Percentiles rank a stretch among this genome's conserved stretches.
These are phyloP conservation scores for Pugionium dolabratum DNA, from an alignment of 345 rosid genomes.

Conservation along the genomic window DNA sequence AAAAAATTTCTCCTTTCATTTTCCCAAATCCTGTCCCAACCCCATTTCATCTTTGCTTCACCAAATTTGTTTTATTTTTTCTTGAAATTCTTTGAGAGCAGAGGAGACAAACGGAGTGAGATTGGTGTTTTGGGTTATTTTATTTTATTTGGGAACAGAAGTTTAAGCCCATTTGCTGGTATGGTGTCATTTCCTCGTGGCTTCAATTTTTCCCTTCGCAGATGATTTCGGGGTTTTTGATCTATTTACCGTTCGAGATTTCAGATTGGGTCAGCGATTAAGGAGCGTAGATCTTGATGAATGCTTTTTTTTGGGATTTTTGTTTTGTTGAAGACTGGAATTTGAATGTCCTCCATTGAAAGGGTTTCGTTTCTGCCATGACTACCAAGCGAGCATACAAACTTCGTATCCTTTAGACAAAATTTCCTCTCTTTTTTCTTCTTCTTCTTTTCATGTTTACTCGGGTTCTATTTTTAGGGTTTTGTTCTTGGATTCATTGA, in stretches of 20 bases:
- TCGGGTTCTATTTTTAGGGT: conserved; percentile 12
- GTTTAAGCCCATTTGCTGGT: conserved; percentile 30
- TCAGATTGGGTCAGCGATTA: conserved; percentile 10
- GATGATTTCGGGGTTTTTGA: conserved; percentile 28
- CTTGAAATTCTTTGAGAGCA: neutral
- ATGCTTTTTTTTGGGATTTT: conserved; percentile 20
- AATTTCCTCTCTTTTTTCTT: conserved; percentile 7
- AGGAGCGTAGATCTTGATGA: conserved; percentile 43
- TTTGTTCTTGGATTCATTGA: conserved; percentile 5
- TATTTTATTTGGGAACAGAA: neutral
- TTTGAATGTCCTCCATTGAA: conserved; percentile 48
- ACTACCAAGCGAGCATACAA: conserved; percentile 97
- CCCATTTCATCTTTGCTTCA: neutral
- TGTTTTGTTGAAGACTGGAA: neutral
- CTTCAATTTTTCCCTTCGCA: neutral
- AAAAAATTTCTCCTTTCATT: conserved; percentile 22
- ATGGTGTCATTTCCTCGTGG: conserved; percentile 15
- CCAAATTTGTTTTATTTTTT: neutral
- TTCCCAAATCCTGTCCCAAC: neutral
- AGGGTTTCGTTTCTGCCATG: conserved; percentile 68
- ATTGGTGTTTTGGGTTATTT: neutral
- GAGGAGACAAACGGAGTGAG: conserved; percentile 10
- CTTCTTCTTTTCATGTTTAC: conserved; percentile 5
- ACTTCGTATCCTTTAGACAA: conserved; percentile 75
- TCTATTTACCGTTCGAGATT: conserved; percentile 15